Conservation (phyloP, 352 stramenopile genomes). For the Phytophthora niederhauseri region DNA sequence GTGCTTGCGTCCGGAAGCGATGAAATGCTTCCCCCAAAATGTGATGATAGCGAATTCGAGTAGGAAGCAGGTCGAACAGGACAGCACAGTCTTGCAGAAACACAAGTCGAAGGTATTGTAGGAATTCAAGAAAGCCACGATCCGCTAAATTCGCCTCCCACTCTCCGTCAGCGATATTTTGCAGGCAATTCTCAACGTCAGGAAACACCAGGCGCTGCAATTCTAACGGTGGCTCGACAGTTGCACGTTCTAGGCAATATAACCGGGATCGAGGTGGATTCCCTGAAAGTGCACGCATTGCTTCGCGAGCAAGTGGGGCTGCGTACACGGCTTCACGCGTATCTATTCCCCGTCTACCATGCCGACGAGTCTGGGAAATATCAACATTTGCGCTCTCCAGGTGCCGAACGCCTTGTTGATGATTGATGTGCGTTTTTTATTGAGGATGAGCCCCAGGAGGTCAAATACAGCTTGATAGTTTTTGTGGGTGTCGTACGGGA, state of each 20-base stretch:
- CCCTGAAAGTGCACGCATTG: not conserved
- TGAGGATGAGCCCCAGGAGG: not conserved
- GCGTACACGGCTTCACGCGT: not conserved
- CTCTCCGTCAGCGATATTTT: not conserved
- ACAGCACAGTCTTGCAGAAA: not conserved
- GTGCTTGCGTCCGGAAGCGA: not conserved
- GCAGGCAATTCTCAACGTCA: not conserved
- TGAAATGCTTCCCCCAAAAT: not conserved
- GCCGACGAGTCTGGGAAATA: not conserved
- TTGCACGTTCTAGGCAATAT: not conserved
- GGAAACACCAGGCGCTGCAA: not conserved
- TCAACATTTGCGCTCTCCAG: not conserved
- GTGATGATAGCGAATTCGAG: not conserved
- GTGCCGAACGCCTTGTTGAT: not conserved
- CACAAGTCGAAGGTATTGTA: not conserved
- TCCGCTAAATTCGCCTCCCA: not conserved
- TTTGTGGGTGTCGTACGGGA: not conserved
- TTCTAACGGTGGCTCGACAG: not conserved
- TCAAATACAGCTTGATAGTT: not conserved
- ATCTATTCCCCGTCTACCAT: not conserved
- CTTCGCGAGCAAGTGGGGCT: not conserved
- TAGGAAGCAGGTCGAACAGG: not conserved
- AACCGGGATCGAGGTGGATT: not conserved
- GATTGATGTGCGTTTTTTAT: not conserved
- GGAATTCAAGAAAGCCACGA: not conserved